Evolutionary conservation across 129 eudicot species (phyloP), one percentile per base, ranked within the genome.

Genomic region (Tanacetum coccineum): DNA sequence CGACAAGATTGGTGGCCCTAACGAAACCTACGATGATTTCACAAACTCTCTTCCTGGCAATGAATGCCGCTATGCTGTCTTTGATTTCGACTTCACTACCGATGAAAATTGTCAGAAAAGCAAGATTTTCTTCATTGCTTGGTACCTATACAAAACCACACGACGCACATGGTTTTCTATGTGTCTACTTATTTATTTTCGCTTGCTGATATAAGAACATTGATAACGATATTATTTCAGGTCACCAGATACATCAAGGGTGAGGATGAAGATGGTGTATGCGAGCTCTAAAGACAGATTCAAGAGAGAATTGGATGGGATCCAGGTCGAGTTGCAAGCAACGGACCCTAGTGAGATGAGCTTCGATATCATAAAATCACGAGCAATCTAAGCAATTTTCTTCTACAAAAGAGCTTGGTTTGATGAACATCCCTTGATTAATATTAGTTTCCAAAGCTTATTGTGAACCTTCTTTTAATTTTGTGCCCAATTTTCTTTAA

Each of bases 341-440:
- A 86, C 94, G 4, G 97, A 90, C 68, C 95, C 97, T 6, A 90
- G 95, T 59, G 97, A 90, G 79, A 90, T 90, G 97, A 90, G 95
- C 76, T 26, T 90, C 10, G 97, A 90, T 81, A 87, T 87, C 66
- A 73, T 90, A 70, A 90, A 90, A 77, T 62, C 82, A 6, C 87
- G 97, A 51, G 97, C 97, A 30, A 28, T 77, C 74, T 90, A 53
- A 82, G 58, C 20, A 30, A 22, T 0, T 26, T 3, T 59, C 60
- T 26, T 32, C 32, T 18, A 11, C 75, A 13, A 22, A 39, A 51
- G 51, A 45, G 46, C 49, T 55, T 64, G 72, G 62, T 64, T 64
- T 70, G 39, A 53, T 26, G 65, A 67, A 67, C 69, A 69, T 36
- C 48, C 10, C 42, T 67, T 55, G 45, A 65, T 56, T 54, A 32